Evolutionary conservation across 345 rosid species (phyloP), one percentile per base, ranked within the genome.

Genomic region (Gossypium arboreum): DNA sequence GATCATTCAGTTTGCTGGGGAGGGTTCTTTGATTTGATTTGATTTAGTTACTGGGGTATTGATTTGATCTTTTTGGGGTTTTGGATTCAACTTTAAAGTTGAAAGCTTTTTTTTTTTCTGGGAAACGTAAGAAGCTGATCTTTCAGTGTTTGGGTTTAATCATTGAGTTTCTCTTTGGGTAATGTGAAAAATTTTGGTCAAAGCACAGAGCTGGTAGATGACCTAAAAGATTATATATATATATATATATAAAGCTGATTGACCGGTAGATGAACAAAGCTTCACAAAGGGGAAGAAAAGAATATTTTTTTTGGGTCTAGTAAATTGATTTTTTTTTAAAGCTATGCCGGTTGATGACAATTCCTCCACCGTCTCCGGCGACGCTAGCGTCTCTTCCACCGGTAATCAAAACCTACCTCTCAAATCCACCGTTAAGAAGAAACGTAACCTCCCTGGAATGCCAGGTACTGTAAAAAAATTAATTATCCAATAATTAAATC

Each of bases 401-500:
- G 92, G 97, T 63, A 85, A 86, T 79, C 88, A 85, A 64, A 84
- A 74, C 17, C 88, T 84, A 25, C 87, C 88, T 24, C 86, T 89
- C 20, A 83, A 86, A 73, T 56, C 91, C 79, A 66, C 82, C 58
- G 80, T 71, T 52, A 94, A 92, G 92, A 94, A 89, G 81, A 94
- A 91, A 78, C 92, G 98, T 13, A 94, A 84, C 79, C 97, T 94
- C 75, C 98, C 98, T 54, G 98, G 98, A 82, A 94, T 85, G 92
- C 98, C 98, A 77, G 98, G 98, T 94, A 61, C 5, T 4, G 17
- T 8, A 13, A 76, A 24, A 16, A 34, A 34, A 34, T 0, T 5
- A 69, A 27, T 15, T 4, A 10, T 12, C 9, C 45, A 18, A 12
- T 63, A 25, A 12, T 15, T 18, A 13, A 17, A 2, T 16, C 17